Base-by-base conservation (phyloP, 805 yeast species). In the Pichia eremophila region DNA sequence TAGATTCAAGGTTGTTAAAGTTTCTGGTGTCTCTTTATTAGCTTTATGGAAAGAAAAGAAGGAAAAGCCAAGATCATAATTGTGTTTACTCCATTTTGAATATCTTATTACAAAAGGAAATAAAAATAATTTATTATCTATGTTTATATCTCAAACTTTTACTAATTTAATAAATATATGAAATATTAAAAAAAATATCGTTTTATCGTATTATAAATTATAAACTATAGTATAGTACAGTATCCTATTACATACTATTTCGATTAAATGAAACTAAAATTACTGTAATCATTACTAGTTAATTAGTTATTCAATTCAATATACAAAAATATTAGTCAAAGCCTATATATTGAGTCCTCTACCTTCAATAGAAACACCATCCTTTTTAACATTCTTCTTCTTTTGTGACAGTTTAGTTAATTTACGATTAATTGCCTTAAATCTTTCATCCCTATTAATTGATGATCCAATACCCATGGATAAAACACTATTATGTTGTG, bases 11-110 rank as follows among this genome's bases (percentile, higher is more conserved):
- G 99, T 93, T 73, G 99, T 93, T 74, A 93, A 93, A 83, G 99
- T 93, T 67, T 87, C 99, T 66, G 99, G 99, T 86, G 99, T 95
- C 69, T 93, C 99, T 66, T 83, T 93, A 76, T 83, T 90, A 73
- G 99, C 99, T 74, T 84, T 93, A 77, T 93, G 96, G 97, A 93
- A 91, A 83, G 99, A 95, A 83, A 93, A 93, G 97, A 93, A 93
- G 88, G 99, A 95, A 83, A 93, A 93, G 90, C 98, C 98, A 82
- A 89, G 99, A 83, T 90, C 97, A 71, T 90, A 86, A 80, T 39
- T 46, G 43, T 51, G 49, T 48, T 43, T 45, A 47, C 27, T 46
- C 14, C 14, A 11, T 29, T 39, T 10, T 12, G 10, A 60, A 62
- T 43, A 41, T 38, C 34, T 22, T 22, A 22, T 22, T 45, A 37